Evolutionary conservation across 1,139 yeast species (phyloP), one percentile per base, ranked within the genome.

Genomic region (Kluyveromyces sp.): DNA sequence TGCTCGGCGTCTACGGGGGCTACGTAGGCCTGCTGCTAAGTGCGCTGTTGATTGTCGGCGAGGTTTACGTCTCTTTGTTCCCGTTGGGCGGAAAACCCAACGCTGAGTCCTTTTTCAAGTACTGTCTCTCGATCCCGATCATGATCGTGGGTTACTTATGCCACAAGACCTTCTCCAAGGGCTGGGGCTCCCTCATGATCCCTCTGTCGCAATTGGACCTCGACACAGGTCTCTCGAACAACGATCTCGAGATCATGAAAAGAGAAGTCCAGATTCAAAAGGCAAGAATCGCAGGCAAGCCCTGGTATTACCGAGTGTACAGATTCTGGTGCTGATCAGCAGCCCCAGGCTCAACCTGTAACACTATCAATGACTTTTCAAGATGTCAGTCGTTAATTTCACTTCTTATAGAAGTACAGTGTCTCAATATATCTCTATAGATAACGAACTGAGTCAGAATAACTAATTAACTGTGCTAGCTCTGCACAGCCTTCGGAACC

Each of bases 201-300:
- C 66, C 63, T 43, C 63, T 69, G 46, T 56, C 52, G 20, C 73
- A 73, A 32, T 65, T 74, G 41, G 78, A 74, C 55, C 64, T 74
- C 49, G 78, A 74, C 56, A 69, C 75, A 12, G 78, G 78, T 22
- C 65, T 75, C 59, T 67, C 75, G 56, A 74, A 71, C 38, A 57
- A 68, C 42, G 75, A 73, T 49, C 43, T 73, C 32, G 77, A 72
- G 46, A 45, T 57, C 9, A 66, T 74, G 58, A 71, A 66, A 53
- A 42, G 41, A 20, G 48, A 47, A 16, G 22, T 41, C 15, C 15
- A 36, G 28, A 38, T 39, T 11, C 39, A 39, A 18, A 46, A 32
- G 33, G 43, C 41, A 11, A 41, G 25, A 26, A 15, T 48, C 26
- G 50, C 50, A 11, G 22, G 47, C 18, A 46, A 42, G 19, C 50